Evolutionary conservation across 164 flowering plant species (phyloP).

Genomic region (Litsea cubeba): DNA sequence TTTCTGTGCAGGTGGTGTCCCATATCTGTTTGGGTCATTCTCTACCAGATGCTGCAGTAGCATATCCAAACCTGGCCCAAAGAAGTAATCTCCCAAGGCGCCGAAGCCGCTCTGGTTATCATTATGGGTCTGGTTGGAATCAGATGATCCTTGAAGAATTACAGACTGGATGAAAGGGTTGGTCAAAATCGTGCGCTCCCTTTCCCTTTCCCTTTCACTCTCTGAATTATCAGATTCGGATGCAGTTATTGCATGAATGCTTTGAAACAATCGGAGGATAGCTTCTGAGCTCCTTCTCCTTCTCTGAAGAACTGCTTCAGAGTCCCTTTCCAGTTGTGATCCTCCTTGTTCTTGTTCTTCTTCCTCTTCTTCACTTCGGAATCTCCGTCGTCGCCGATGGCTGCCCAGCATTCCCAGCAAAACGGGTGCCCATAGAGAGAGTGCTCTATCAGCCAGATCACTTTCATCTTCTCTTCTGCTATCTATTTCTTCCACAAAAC

Average conservation of each 20-base stretch:
- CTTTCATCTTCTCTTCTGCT: slow-evolving; percentile 12
- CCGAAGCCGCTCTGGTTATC: slow-evolving; percentile 25
- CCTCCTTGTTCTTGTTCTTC: slow-evolving; percentile 34
- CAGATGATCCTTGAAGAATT: slow-evolving; percentile 45
- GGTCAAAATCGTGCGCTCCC: slow-evolving; percentile 50
- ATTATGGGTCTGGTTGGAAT: slow-evolving; percentile 16
- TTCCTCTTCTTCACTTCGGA: slow-evolving; percentile 18
- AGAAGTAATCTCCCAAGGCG: slow-evolving; percentile 64
- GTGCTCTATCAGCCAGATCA: slow-evolving; percentile 46
- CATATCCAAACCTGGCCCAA: slow-evolving; percentile 70
- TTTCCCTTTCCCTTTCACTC: slow-evolving; percentile 24
- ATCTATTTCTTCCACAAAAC: slow-evolving; percentile 73
- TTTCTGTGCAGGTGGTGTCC: slow-evolving; percentile 81
- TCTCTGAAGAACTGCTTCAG: slow-evolving; percentile 40
- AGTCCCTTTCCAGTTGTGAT: slow-evolving; percentile 39
- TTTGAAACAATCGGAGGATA: slow-evolving; percentile 25
- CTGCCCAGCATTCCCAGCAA: slow-evolving; percentile 71
- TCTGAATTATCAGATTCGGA: slow-evolving; percentile 40
- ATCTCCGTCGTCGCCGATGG: slow-evolving; percentile 36
- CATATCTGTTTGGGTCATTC: slow-evolving; percentile 77
- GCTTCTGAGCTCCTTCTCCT: slow-evolving; percentile 66
- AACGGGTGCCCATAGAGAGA: slow-evolving; percentile 81
- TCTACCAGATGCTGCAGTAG: slow-evolving; percentile 84
- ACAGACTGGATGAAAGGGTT: slow-evolving; percentile 61
- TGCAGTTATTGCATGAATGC: slow-evolving; percentile 31